Evolutionary conservation across 1,139 yeast species (phyloP), one percentile per base, ranked within the genome.

Genomic region (Maudiozyma humilis): DNA sequence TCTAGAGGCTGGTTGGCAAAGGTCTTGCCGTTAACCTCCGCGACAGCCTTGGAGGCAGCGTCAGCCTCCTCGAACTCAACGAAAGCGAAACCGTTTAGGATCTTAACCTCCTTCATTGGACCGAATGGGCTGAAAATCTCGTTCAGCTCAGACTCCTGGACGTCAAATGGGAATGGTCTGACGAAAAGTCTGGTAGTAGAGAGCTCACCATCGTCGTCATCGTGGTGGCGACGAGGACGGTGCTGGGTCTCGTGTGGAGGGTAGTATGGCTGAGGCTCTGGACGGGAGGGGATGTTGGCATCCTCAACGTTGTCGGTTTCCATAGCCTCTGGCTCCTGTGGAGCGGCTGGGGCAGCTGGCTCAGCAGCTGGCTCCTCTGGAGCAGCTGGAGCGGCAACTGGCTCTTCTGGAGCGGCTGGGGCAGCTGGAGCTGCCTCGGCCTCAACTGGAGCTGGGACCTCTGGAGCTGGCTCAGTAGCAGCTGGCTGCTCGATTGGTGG

Each of bases 51-150:
- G 48, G 72, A 67, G 40, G 91, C 88, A 53, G 75, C 75, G 42
- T 80, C 89, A 27, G 78, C 66, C 46, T 70, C 73, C 62, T 79
- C 85, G 55, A 72, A 83, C 56, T 82, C 82, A 49, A 83, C 78
- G 57, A 82, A 82, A 32, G 87, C 91, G 60, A 79, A 82, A 38
- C 89, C 89, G 60, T 82, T 78, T 75, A 80, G 73, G 56, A 82
- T 65, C 62, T 79, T 80, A 44, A 81, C 78, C 56, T 81, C 87
- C 51, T 71, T 69, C 54, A 83, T 68, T 42, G 82, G 75, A 52
- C 89, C 93, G 48, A 71, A 72, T 47, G 76, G 71, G 14, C 78
- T 65, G 59, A 83, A 82, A 61, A 78, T 79, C 46, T 77, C 85
- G 64, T 79, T 79, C 44, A 83, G 65, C 57, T 80, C 83, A 50